phyloP scores from a whole-genome alignment of 106 monocot genomes.

The Cymbidium sinense region DNA sequence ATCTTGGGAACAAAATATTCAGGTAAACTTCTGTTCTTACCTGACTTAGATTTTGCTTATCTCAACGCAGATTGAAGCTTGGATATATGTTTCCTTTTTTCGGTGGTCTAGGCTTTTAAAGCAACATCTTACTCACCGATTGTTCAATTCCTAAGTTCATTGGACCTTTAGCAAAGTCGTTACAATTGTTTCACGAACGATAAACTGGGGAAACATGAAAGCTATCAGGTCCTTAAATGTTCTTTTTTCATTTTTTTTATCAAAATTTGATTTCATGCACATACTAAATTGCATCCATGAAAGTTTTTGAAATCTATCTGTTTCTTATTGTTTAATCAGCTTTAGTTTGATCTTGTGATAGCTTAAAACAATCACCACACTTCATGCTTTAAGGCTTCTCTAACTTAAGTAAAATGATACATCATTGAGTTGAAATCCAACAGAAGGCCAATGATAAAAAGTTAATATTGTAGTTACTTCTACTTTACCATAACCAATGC shows the following conservation, averaged over 20 bases:
- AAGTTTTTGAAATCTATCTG: neutral
- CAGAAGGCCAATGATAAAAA: neutral
- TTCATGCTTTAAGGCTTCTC: neutral
- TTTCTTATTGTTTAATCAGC: neutral
- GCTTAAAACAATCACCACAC: neutral
- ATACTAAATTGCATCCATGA: neutral
- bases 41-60: neutral
- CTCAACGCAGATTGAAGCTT: neutral
- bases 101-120: neutral
- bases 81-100: neutral
- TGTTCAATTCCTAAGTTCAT: neutral
- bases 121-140: neutral
- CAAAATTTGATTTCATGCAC: neutral
- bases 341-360: neutral
- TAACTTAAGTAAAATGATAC: neutral
- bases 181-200: neutral
- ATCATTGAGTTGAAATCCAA: neutral
- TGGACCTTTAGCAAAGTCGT: neutral
- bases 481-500: neutral
- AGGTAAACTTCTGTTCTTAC: neutral
- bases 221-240: neutral
- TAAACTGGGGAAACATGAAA: constrained; percentile 2
- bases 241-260: neutral
- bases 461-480: neutral
- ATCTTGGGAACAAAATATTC: neutral